Base-by-base conservation (phyloP, 169 alveolate genomes). In the Plasmodium falciparum region DNA sequence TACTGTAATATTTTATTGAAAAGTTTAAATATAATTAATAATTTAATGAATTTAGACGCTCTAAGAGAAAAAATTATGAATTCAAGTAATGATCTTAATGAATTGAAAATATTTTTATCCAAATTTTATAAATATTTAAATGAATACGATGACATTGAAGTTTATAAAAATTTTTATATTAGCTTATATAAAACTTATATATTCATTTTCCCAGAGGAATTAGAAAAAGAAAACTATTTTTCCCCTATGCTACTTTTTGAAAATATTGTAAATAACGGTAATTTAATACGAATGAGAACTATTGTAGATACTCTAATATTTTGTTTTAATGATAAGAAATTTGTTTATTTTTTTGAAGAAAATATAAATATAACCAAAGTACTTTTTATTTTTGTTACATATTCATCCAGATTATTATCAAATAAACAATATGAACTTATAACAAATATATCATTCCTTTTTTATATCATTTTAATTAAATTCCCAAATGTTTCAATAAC, bases 181-280 rank as follows among this genome's bases (percentile, higher is more conserved):
- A 75, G 90, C 50, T 67, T 74, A 47, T 88, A 88, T 52, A 88
- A 88, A 56, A 74, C 90, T 17, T 76, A 75, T 75, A 88, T 88
- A 65, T 75, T 76, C 43, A 70, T 76, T 70, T 90, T 88, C 76
- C 95, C 95, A 5, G 88, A 80, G 52, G 96, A 94, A 71, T 49
- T 93, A 22, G 69, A 93, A 59, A 78, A 86, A 67, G 92, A 89
- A 78, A 80, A 78, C 24, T 90, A 90, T 73, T 78, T 90, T 54
- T 85, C 92, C 20, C 95, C 95, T n/a, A 72, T 92, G 93, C 66
- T 89, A 15, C 86, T 94, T 17, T 93, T 94, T 88, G 95, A 90
- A 67, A 83, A 88, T 61, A 90, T 94, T 73, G 93, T 88, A 29
- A 85, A 91, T 73, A 67, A 73, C 22, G 92, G 88, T 43, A 74